Evolutionary conservation across 176 grass and related monocot species (phyloP).

Genomic region (Eleusine coracana): DNA sequence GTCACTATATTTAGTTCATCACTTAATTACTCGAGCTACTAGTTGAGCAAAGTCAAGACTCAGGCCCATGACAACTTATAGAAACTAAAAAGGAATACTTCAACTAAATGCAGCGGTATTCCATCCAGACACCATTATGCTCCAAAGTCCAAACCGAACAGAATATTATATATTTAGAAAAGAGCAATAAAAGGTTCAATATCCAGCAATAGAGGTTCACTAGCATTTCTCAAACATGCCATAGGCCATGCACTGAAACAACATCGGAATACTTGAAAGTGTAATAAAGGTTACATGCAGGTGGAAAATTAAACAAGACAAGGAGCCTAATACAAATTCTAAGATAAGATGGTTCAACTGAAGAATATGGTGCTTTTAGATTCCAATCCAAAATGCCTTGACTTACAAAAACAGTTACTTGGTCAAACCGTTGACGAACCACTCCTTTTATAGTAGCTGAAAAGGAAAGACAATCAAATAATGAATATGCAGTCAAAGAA

Average conservation of each 20-base stretch:
- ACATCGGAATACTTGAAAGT: background rate
- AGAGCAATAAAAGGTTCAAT: background rate
- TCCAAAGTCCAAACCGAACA: constrained; percentile 21
- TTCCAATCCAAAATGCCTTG: constrained; percentile 10
- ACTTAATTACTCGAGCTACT: too few relatives aligned
- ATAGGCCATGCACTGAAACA: background rate
- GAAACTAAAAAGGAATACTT: background rate
- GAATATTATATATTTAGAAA: background rate
- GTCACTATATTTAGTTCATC: too few relatives aligned
- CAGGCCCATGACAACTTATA: too few relatives aligned
- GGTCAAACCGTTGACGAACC: background rate
- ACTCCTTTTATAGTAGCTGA: constrained; percentile 30
- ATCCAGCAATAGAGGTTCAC: background rate
- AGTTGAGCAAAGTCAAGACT: too few relatives aligned
- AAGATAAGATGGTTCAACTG: constrained; percentile 5
- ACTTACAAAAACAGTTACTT: background rate
- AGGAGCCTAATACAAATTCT: background rate
- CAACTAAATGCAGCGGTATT: background rate
- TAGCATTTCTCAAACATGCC: background rate
- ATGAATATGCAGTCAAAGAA: background rate
- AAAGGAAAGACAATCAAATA: background rate
- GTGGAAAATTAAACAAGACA: background rate
- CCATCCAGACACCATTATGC: background rate
- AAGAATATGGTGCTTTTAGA: background rate
- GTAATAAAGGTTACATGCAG: constrained; percentile 20